Percentiles rank a stretch among this genome's conserved stretches.
Conservation (phyloP, 768 basidiomycete genomes). For the Strobilomyces confusus region DNA sequence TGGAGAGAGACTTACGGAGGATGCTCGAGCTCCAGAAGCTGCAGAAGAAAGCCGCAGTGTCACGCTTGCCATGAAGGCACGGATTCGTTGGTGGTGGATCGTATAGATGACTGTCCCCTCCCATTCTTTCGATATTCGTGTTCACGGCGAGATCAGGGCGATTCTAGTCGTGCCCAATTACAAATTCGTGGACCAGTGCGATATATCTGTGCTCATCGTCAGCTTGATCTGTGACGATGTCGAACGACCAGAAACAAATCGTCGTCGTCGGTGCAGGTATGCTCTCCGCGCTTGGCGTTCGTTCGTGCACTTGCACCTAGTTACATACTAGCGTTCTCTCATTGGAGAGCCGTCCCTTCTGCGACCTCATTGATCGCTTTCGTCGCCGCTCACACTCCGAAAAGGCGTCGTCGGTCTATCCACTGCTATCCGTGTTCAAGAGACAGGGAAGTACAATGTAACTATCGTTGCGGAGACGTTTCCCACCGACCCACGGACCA, state of each 20-base stretch:
- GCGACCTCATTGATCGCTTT: no score
- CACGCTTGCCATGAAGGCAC: no score
- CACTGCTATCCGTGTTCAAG: slow-evolving; percentile 68
- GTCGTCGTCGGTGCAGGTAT: slow-evolving; percentile 41
- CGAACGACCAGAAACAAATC: slow-evolving; percentile 23
- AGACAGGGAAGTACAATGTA: slow-evolving; percentile 57
- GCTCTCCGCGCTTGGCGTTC: not conserved
- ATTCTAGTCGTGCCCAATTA: no score
- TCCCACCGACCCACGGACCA: slow-evolving; percentile 69
- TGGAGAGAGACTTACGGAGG: slow-evolving; percentile 40
- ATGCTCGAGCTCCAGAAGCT: slow-evolving; percentile 34
- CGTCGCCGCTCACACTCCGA: not conserved
- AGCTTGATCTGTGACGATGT: slow-evolving; percentile 7
- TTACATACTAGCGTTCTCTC: no score
- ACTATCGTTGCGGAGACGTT: slow-evolving; percentile 68
- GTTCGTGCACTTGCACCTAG: not conserved
- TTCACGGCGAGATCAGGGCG: no score
- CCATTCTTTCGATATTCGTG: no score
- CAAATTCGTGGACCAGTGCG: no score
- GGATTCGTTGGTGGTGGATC: no score
- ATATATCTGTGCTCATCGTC: no score
- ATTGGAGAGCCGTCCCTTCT: no score
- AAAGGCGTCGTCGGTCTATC: slow-evolving; percentile 77
- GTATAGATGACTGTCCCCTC: no score
- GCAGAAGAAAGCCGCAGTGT: slow-evolving; percentile 1